phyloP scores from a whole-genome alignment of 1,284 basidiomycete species.

The Ceratobasidium sp. region DNA sequence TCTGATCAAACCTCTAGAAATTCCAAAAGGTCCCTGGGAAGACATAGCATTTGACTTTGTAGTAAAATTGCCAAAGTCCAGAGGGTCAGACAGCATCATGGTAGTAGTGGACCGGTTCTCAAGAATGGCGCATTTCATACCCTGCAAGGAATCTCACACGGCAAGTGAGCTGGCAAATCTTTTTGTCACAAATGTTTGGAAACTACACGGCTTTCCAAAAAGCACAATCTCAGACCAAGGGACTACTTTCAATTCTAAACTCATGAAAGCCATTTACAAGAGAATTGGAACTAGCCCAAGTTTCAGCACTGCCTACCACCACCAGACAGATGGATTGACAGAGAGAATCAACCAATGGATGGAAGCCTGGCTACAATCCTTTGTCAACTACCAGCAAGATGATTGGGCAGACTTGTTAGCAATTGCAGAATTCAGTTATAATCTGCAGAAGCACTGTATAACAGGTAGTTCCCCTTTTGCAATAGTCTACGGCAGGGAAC shows the following conservation, averaged over 20 bases:
- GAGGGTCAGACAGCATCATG: neutral
- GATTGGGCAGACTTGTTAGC: no score
- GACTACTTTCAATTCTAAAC: no score
- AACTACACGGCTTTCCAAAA: constrained; percentile 41
- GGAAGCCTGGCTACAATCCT: constrained; percentile 43
- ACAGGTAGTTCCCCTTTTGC: constrained; percentile 53
- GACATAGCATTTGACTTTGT: no score
- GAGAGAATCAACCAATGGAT: constrained; percentile 48
- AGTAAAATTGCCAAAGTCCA: neutral
- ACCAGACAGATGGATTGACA: constrained; percentile 49
- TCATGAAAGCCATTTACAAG: no score
- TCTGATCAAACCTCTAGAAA: no score
- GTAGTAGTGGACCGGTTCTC: neutral
- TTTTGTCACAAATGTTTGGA: constrained; percentile 13
- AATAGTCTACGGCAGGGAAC: constrained; percentile 50
- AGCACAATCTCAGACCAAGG: constrained; percentile 45
- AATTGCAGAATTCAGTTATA: constrained; percentile 42
- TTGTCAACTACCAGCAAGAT: no score
- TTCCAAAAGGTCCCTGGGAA: no score
- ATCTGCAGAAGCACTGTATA: constrained; percentile 36
- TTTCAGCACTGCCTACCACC: constrained; percentile 48
- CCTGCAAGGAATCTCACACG: no score
- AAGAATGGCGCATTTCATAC: no score
- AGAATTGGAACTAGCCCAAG: no score
- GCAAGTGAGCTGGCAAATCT: constrained; percentile 11